Evolutionary conservation across 2,329 filamentous ascomycete species (phyloP).

Genomic region (Stachybotrys echinatus): DNA sequence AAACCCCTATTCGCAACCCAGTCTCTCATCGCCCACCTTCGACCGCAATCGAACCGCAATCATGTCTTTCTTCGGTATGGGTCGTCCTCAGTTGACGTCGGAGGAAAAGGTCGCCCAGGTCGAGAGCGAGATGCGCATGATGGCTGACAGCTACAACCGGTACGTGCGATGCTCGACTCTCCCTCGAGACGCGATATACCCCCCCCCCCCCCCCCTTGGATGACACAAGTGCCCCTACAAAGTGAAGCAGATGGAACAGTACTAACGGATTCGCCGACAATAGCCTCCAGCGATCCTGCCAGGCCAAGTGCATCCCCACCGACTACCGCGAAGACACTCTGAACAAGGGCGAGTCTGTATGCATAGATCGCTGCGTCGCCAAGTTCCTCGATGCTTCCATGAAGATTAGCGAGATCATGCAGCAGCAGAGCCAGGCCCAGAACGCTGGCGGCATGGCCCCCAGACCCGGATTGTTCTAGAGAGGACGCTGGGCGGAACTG

Average conservation of each 20-base stretch:
- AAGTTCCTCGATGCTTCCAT: constrained; percentile 99
- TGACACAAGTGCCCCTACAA: background rate
- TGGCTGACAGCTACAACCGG: constrained; percentile 98
- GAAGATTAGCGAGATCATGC: constrained; percentile 96
- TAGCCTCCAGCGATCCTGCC: constrained; percentile 83
- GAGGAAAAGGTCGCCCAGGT: constrained; percentile 96
- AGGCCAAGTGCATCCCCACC: constrained; percentile 85
- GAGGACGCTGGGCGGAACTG: background rate
- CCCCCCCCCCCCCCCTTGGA: constrained; percentile 2
- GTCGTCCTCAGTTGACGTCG: constrained; percentile 76
- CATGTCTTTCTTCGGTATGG: constrained; percentile 44
- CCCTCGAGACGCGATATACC: too few relatives aligned
- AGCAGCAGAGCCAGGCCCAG: constrained; percentile 67
- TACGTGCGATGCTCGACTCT: too few relatives aligned
- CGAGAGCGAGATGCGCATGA: constrained; percentile 95
- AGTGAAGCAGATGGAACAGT: background rate
- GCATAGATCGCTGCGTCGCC: constrained; percentile 91
- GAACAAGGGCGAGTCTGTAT: constrained; percentile 98
- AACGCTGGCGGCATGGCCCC: constrained; percentile 30
- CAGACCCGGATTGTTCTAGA: constrained; percentile 32
- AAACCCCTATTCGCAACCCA: constrained; percentile 8
- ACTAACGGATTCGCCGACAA: background rate
- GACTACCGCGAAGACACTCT: constrained; percentile 95
- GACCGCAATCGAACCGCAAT: constrained; percentile 12
- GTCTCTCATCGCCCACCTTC: constrained; percentile 6